Evolutionary conservation across 805 yeast genomes (phyloP), one percentile per base, ranked within the genome.

Genomic region (Lipomyces kockii): DNA sequence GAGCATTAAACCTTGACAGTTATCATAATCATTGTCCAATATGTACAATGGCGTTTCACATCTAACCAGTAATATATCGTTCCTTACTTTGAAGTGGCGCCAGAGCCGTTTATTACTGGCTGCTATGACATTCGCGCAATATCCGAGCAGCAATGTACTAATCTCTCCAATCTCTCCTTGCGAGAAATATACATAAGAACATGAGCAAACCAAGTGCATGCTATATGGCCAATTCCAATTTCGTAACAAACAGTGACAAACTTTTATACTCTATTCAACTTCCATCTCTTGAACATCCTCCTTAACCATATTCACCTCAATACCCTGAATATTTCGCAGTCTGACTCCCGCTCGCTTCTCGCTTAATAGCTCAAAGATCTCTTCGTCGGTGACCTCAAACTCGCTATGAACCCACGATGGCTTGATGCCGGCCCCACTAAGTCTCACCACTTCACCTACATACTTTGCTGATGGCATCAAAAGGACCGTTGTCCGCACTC

Each of bases 401-500:
- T 85, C 81, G 34, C 97, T 91, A 77, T 93, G 97, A 56, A 90
- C 89, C 95, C 97, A 95, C 72, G 91, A 86, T 73, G 97, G 93
- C 67, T 85, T 83, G 62, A 87, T 83, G 51, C 82, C 78, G 59
- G 97, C 97, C 58, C 98, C 98, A 34, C 94, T 86, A 71, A 94
- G 83, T 77, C 97, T 85, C 65, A 93, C 78, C 20, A 90, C 80
- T 77, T 90, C 95, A 12, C 78, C 78, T 65, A 76, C 78, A 2
- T 81, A 74, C 65, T 73, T 70, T 29, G 63, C 68, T 32, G 79
- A 78, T 52, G 80, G 81, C 61, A 86, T 80, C 63, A 92, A 80
- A 39, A 89, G 83, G 60, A 95, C 86, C 4, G 98, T 92, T 56
- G 90, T 81, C 69, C 87, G 83, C 78, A 90, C 96, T 77, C 97